A percentile compares a stretch with the other conserved stretches of the same genome.
Evolutionary conservation across 257 asterid species (phyloP).

Genomic region (Rauvolfia tetraphylla): DNA sequence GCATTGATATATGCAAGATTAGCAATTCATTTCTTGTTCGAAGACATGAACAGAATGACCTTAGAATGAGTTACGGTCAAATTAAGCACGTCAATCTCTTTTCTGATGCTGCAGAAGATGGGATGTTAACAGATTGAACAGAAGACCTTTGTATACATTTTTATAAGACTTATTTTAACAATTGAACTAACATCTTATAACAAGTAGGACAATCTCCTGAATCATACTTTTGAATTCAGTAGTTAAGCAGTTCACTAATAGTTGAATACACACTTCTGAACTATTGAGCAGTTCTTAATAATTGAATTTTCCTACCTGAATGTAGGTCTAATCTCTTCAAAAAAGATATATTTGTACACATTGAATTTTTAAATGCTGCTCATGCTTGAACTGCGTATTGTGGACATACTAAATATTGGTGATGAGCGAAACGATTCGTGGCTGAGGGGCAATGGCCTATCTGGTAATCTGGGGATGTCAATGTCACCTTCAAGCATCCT

Average conservation of each 20-base stretch:
- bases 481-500: conserved; percentile 12
- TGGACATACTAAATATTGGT: background rate
- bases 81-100: too few species aligned
- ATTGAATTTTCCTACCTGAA: background rate
- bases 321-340: background rate
- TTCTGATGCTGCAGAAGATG: too few species aligned
- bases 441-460: conserved; percentile 16
- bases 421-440: background rate
- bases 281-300: background rate
- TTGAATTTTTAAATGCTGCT: background rate
- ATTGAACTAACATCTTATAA: too few species aligned
- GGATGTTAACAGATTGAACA: too few species aligned
- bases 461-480: conserved; percentile 14
- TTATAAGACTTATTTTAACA: too few species aligned
- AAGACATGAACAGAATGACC: too few species aligned
- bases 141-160: too few species aligned
- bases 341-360: background rate
- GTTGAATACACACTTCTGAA: too few species aligned
- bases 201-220: background rate
- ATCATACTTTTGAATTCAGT: background rate
- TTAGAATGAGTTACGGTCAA: too few species aligned
- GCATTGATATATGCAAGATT: too few species aligned
- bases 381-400: background rate
- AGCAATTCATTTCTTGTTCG: too few species aligned
- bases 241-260: too few species aligned